Evolutionary conservation across 768 basidiomycete species (phyloP).

Genomic region (Rossbeevera mucosa): DNA sequence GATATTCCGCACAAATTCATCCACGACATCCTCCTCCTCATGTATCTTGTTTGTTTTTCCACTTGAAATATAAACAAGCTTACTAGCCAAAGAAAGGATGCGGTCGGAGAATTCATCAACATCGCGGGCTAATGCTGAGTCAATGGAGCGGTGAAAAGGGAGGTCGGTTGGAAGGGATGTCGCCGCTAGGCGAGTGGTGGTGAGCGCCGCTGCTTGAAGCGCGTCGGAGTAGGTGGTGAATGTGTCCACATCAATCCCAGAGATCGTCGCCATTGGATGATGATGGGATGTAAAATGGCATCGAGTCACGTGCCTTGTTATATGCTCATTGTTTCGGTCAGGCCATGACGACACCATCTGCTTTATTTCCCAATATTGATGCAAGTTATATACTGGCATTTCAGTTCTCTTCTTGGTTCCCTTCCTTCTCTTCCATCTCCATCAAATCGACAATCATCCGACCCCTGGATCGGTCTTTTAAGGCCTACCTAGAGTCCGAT

Average conservation of each 20-base stretch:
- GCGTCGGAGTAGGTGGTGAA: slow-evolving; percentile 54
- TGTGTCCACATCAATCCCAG: slow-evolving; percentile 19
- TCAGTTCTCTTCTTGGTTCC: slow-evolving; percentile 86
- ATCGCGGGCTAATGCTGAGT: slow-evolving; percentile 60
- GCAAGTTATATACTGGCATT: slow-evolving; percentile 58
- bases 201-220: slow-evolving; percentile 58
- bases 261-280: slow-evolving; percentile 10
- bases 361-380: slow-evolving; percentile 48
- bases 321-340: neutral
- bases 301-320: slow-evolving; percentile 11
- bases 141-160: slow-evolving; percentile 85
- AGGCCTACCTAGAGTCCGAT: slow-evolving; percentile 73
- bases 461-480: slow-evolving; percentile 60
- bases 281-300: slow-evolving; percentile 3
- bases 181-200: slow-evolving; percentile 58
- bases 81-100: slow-evolving; percentile 63
- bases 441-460: slow-evolving; percentile 73
- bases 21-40: slow-evolving; percentile 77
- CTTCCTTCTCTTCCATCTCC: slow-evolving; percentile 54
- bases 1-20: slow-evolving; percentile 71
- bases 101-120: slow-evolving; percentile 66
- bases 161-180: slow-evolving; percentile 67
- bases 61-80: slow-evolving; percentile 50
- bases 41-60: slow-evolving; percentile 39
- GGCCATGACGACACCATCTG: neutral